Conservation (phyloP, 2,329 filamentous ascomycete genomes). For the Aspergillus sp. region DNA sequence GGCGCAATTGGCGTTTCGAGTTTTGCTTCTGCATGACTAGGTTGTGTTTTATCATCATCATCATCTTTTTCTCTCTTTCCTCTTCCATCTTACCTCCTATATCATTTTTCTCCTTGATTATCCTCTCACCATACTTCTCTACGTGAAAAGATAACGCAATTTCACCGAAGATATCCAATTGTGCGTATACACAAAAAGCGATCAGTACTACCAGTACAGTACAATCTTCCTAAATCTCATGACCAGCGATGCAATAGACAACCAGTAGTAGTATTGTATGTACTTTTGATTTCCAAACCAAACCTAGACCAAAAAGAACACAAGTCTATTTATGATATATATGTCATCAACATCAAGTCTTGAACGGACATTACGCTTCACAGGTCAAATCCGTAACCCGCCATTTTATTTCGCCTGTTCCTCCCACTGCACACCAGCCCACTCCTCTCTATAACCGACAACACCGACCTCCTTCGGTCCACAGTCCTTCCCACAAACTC, state of each 20-base stretch:
- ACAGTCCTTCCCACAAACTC: slow-evolving; percentile 81
- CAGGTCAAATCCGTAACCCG: neutral
- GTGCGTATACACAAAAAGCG: neutral
- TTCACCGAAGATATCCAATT: neutral
- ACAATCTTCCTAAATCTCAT: neutral
- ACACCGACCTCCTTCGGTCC: slow-evolving; percentile 62
- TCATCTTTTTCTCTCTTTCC: slow-evolving; percentile 10
- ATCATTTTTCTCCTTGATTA: neutral
- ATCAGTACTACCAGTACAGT: neutral
- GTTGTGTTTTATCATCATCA: slow-evolving; percentile 19
- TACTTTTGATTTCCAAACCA: neutral
- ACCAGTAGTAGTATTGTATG: neutral
- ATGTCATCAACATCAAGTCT: slow-evolving; percentile 23
- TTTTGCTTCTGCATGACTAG: slow-evolving; percentile 25
- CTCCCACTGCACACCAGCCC: slow-evolving; percentile 98
- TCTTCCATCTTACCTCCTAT: neutral
- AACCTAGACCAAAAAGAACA: neutral
- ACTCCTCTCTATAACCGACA: slow-evolving; percentile 86
- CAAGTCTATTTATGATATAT: slow-evolving; percentile 11
- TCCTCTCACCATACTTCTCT: neutral
- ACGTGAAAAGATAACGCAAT: neutral
- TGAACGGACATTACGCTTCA: slow-evolving; percentile 7
- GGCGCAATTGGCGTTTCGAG: slow-evolving; percentile 33
- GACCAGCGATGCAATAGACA: neutral
- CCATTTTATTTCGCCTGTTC: slow-evolving; percentile 51